Percentiles rank a stretch among this genome's conserved stretches.
These are phyloP conservation scores for Xylariales sp. DNA, from an alignment of 2,329 filamentous ascomycete genomes.

Conservation along the genomic window DNA sequence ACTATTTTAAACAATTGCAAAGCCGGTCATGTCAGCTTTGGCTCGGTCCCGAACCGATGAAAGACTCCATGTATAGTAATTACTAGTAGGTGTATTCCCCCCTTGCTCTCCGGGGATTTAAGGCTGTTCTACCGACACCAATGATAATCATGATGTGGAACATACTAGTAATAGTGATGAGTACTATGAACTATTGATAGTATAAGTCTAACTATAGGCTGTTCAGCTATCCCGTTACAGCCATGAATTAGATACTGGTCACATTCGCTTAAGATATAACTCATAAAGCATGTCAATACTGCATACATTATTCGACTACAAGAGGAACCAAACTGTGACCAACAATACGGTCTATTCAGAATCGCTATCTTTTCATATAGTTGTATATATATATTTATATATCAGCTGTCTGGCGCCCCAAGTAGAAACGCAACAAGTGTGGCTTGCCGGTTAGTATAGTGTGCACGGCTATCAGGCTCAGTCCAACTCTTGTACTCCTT, in stretches of 20 bases:
- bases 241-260: neutral
- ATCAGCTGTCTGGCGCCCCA: slow-evolving; percentile 19
- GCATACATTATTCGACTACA: neutral
- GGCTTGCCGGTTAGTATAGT: slow-evolving; percentile 12
- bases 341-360: neutral
- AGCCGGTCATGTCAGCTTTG: neutral
- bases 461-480: slow-evolving; percentile 45
- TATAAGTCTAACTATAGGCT: neutral
- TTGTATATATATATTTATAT: no score
- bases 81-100: slow-evolving; percentile 5
- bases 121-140: neutral
- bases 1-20: neutral
- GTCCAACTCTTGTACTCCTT: slow-evolving; percentile 56
- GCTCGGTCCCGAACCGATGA: slow-evolving; percentile 26
- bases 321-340: neutral
- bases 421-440: slow-evolving; percentile 37
- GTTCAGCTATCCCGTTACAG: neutral
- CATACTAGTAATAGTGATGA: neutral
- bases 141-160: neutral
- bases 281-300: neutral
- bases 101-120: slow-evolving; percentile 3
- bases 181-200: slow-evolving; percentile 8
- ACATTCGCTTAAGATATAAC: slow-evolving; percentile 11
- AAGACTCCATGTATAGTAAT: neutral
- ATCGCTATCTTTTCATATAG: neutral